A percentile compares a stretch with the other conserved stretches of the same genome.
These are phyloP conservation scores for Chenopodium suecicum DNA, from an alignment of 148 eudicot genomes.

Conservation along the genomic window DNA sequence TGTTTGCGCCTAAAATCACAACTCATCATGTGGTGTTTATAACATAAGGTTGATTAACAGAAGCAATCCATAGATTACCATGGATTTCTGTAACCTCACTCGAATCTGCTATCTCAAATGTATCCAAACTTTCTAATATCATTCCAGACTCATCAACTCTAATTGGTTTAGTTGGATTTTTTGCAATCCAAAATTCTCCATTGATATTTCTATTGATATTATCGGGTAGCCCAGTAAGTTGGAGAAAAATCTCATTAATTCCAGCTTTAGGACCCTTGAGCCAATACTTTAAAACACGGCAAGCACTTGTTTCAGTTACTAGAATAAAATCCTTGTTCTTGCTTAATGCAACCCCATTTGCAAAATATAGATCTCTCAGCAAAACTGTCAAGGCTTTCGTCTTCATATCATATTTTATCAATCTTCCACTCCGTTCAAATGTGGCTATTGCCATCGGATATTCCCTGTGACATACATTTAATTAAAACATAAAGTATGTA, in stretches of 20 bases:
- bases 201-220: conserved; percentile 21
- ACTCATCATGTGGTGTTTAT: background rate
- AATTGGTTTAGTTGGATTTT: conserved; percentile 10
- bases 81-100: conserved; percentile 19
- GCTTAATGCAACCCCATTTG: conserved; percentile 31
- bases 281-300: conserved; percentile 28
- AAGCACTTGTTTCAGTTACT: conserved; percentile 24
- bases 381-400: conserved; percentile 22
- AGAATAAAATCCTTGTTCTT: conserved; percentile 23
- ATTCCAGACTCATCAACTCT: conserved; percentile 21
- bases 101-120: background rate
- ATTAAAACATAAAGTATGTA: background rate
- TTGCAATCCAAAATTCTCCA: conserved; percentile 34
- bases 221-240: conserved; percentile 17
- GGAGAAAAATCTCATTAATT: conserved; percentile 21
- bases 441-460: background rate
- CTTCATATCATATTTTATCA: conserved; percentile 25
- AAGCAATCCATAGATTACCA: conserved; percentile 16
- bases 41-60: conserved; percentile 11
- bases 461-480: conserved; percentile 10
- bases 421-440: conserved; percentile 23
- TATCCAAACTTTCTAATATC: conserved; percentile 11
- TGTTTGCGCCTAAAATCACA: no score
- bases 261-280: conserved; percentile 22
- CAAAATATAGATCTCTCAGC: conserved; percentile 18